Evolutionary conservation across 2,329 filamentous ascomycete species (phyloP).

Genomic region (Chlorencoelia australis): DNA sequence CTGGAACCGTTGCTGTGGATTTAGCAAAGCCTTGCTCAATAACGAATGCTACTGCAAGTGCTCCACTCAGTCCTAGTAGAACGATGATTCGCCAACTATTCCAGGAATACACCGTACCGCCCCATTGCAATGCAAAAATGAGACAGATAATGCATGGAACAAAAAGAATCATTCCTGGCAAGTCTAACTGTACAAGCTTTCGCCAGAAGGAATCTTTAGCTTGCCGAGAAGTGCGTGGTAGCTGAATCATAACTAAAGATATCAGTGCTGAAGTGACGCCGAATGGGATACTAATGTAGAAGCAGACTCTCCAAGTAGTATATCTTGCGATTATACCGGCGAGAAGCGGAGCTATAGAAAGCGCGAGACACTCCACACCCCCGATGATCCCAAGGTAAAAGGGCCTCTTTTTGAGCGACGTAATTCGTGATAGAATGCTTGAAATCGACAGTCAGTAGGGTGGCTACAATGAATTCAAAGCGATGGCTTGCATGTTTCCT

Average conservation of each 20-base stretch:
- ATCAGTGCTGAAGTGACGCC: too few species aligned
- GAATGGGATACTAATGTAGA: too few species aligned
- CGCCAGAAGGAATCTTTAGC: background rate
- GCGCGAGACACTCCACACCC: background rate
- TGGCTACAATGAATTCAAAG: too few species aligned
- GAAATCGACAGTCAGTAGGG: too few species aligned
- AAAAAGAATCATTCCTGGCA: constrained; percentile 25
- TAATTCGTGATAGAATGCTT: background rate
- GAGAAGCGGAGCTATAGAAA: background rate
- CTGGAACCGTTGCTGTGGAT: constrained; percentile 31
- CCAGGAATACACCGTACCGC: constrained; percentile 19
- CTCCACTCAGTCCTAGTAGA: constrained; percentile 21
- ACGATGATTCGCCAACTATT: constrained; percentile 26
- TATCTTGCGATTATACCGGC: background rate
- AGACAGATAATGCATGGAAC: constrained; percentile 20
- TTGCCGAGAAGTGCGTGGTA: too few species aligned
- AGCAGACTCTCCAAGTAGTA: background rate
- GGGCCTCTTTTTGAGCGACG: background rate
- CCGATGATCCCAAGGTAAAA: background rate
- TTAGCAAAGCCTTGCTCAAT: constrained; percentile 27
- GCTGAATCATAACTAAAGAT: too few species aligned
- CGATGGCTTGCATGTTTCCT: too few species aligned
- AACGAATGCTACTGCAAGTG: constrained; percentile 20
- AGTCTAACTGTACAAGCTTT: constrained; percentile 20
- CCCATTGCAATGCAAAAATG: constrained; percentile 22